Evolutionary conservation across 1,284 basidiomycete genomes (phyloP), one percentile per base, ranked within the genome.

Genomic region (Hemileia vastatrix): DNA sequence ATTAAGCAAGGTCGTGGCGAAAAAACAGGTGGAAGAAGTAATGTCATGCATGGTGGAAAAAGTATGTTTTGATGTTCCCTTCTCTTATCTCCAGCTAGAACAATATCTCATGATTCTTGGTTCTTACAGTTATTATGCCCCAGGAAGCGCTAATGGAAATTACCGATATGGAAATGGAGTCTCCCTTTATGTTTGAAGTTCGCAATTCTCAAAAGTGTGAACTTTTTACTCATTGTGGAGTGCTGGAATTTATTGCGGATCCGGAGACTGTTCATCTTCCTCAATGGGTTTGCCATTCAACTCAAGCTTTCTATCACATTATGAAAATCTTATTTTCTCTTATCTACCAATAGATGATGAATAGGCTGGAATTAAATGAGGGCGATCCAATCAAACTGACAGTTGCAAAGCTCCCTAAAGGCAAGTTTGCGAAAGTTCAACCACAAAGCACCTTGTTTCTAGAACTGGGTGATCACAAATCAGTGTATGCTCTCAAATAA

Each of bases 311-410:
- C n/a, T n/a, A n/a, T n/a, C n/a, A n/a, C n/a, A n/a, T n/a, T n/a
- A n/a, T n/a, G n/a, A n/a, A n/a, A n/a, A n/a, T n/a, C n/a, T n/a
- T n/a, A n/a, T n/a, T n/a, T n/a, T n/a, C n/a, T n/a, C n/a, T n/a
- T n/a, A n/a, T n/a, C n/a, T n/a, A n/a, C n/a, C n/a, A 36, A n/a
- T 67, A 83, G 81, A 96, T 98, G 91, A 99, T 99, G 95, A 90
- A 88, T 77, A 90, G 90, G 6, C 80, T 99, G 6, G 83, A 87
- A 24, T 79, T 99, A 27, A 86, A 86, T 55, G 95, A 99, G 76
- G 95, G 95, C 11, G 94, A 98, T 78, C 86, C 90, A 3, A 88
- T 99, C 65, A 85, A 92, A 40, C 85, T 98, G 48, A 92, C 87
- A 1, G 93, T 93, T 1, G 82, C 87, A 0, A 85, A 87, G 64